Evolutionary conservation across 2,329 filamentous ascomycete species (phyloP), one percentile per base, ranked within the genome.

Genomic region (Colletotrichum cuscutae): DNA sequence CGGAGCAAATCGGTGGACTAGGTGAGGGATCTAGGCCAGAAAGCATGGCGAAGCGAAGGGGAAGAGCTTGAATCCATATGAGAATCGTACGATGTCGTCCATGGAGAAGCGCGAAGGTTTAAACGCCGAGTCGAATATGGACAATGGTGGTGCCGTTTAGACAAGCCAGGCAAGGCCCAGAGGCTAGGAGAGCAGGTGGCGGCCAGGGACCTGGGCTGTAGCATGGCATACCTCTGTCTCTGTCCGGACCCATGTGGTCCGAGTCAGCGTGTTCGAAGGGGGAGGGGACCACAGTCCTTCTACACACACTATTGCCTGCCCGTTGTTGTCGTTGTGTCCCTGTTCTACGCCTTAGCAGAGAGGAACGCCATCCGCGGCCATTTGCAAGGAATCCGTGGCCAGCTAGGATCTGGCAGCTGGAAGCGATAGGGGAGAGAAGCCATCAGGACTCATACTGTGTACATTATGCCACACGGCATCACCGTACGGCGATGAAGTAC

Each of bases 81-180:
- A 22, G 32, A 30, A 72, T 72, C 70, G 70, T 72, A 72, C 70
- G 70, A 72, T 72, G 59, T 65, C 8, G 54, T 60, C 59, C 22
- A 54, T 37, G 37, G 57, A 52, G 52, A 68, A 68, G 65, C 37
- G 42, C 46, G 68, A 71, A 35, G 67, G 64, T 68, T 68, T 63
- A 13, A n/a, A 26, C 42, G 65, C 69, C 65, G 68, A 72, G 53
- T 30, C 35, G 19, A 63, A 35, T 24, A 46, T 61, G 35, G 35
- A 28, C 13, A 61, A 42, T 61, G 35, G 58, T 19, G 13, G 35
- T 60, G 32, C 35, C 26, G 35, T 26, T n/a, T n/a, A 61, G 9
- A 37, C 57, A 46, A 57, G 49, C 42, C 42, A 49, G 42, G 42
- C 42, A 49, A 49, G 42, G 42, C n/a, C 42, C 19, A 22, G 15